phyloP scores from a whole-genome alignment of 805 yeast genomes.

The Maudiozyma pseudohumilis region DNA sequence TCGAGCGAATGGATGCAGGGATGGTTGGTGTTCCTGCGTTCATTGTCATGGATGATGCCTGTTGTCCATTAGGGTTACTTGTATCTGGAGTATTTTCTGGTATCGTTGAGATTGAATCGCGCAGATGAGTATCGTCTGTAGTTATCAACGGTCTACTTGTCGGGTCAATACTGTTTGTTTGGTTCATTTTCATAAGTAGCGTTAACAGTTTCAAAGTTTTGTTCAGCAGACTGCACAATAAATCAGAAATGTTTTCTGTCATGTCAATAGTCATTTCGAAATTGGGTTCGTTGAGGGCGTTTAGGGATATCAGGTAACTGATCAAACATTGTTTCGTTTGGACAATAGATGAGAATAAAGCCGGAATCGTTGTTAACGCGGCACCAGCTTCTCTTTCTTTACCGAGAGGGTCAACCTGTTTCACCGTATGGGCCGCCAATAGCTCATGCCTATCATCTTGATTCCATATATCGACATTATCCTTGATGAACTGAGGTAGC shows the following conservation, averaged over 20 bases:
- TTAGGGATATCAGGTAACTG: conserved; percentile 12
- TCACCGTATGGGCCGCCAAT: background rate
- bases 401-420: background rate
- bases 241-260: conserved; percentile 11
- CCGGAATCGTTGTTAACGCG: conserved; percentile 4
- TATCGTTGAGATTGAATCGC: background rate
- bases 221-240: conserved; percentile 17
- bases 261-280: conserved; percentile 8
- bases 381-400: background rate
- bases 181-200: conserved; percentile 20
- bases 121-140: background rate
- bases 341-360: conserved; percentile 14
- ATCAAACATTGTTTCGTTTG: conserved; percentile 15
- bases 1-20: background rate
- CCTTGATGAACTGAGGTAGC: conserved; percentile 7
- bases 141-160: conserved; percentile 12
- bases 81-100: background rate
- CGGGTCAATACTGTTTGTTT: conserved; percentile 25
- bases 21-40: background rate
- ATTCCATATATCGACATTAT: conserved; percentile 1
- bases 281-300: conserved; percentile 4
- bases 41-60: background rate
- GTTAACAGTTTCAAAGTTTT: conserved; percentile 19
- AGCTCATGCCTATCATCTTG: background rate
- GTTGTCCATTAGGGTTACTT: background rate